A percentile compares a stretch with the other conserved stretches of the same genome.
These are phyloP conservation scores for Arabidopsis thaliana DNA, from an alignment of 345 rosid species.

Conservation along the genomic window TAIR10.1 NC_003070.9:24152501-24153000, in stretches of 20 bases:
- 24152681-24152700: slow-evolving; percentile 57
- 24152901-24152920: slow-evolving; percentile 18
- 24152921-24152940: slow-evolving; percentile 12
- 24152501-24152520: slow-evolving; percentile 70
- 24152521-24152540: slow-evolving; percentile 59
- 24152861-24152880: slow-evolving; percentile 23
- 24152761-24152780: slow-evolving; percentile 12
- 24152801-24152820: slow-evolving; percentile 22
- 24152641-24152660: slow-evolving; percentile 52
- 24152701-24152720: slow-evolving; percentile 58
- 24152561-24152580: slow-evolving; percentile 66
- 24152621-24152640: slow-evolving; percentile 13
- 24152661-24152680: slow-evolving; percentile 52
- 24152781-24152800: slow-evolving; percentile 18
- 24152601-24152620: slow-evolving; percentile 34
- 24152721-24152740: slow-evolving; percentile 33
- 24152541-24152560: slow-evolving; percentile 57
- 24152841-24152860: slow-evolving; percentile 33
- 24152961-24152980: slow-evolving; percentile 9
- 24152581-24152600: slow-evolving; percentile 26
- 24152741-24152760: slow-evolving; percentile 15
- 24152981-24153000: slow-evolving; percentile 53
- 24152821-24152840: slow-evolving; percentile 36
- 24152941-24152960: slow-evolving; percentile 31
- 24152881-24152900: slow-evolving; percentile 10